phyloP scores from a whole-genome alignment of 805 yeast species.

The Saccharomycopsis schoenii region DNA sequence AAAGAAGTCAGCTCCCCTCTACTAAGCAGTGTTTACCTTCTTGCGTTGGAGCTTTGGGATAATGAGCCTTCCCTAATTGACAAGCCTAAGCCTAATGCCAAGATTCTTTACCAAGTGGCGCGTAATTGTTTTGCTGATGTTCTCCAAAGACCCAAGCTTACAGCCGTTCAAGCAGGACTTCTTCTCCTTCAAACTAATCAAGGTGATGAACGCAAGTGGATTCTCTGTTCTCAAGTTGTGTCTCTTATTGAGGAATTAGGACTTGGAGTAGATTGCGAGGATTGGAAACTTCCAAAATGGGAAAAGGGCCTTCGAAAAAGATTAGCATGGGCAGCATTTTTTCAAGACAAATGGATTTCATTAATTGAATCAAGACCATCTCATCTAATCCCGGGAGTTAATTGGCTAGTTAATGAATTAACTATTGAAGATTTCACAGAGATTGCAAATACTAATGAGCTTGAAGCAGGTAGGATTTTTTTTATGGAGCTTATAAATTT shows the following conservation, averaged over 20 bases:
- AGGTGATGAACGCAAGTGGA: constrained; percentile 51
- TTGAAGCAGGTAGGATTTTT: constrained; percentile 54
- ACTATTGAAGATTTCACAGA: constrained; percentile 51
- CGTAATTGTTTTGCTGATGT: constrained; percentile 57
- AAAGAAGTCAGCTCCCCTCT: constrained; percentile 87
- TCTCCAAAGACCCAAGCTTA: constrained; percentile 76
- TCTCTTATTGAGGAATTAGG: constrained; percentile 87
- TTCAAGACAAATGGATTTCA: constrained; percentile 88
- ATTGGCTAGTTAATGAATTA: constrained; percentile 72
- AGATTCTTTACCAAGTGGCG: constrained; percentile 60
- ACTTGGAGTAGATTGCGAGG: constrained; percentile 78
- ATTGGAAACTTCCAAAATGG: constrained; percentile 93
- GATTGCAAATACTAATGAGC: neutral
- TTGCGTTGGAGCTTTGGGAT: constrained; percentile 94
- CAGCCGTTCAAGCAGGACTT: constrained; percentile 87
- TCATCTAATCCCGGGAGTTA: constrained; percentile 56
- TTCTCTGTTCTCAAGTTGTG: constrained; percentile 75
- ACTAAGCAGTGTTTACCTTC: constrained; percentile 79
- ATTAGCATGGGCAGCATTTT: constrained; percentile 91
- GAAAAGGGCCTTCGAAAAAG: constrained; percentile 82
- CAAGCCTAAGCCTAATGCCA: constrained; percentile 69
- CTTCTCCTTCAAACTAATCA: constrained; percentile 52
- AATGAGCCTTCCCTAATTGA: constrained; percentile 69
- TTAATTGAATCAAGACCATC: constrained; percentile 78
- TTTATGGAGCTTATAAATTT: constrained; percentile 61